phyloP scores from a whole-genome alignment of 2,329 filamentous ascomycete species.

The Sarocladiaceae sp. region DNA sequence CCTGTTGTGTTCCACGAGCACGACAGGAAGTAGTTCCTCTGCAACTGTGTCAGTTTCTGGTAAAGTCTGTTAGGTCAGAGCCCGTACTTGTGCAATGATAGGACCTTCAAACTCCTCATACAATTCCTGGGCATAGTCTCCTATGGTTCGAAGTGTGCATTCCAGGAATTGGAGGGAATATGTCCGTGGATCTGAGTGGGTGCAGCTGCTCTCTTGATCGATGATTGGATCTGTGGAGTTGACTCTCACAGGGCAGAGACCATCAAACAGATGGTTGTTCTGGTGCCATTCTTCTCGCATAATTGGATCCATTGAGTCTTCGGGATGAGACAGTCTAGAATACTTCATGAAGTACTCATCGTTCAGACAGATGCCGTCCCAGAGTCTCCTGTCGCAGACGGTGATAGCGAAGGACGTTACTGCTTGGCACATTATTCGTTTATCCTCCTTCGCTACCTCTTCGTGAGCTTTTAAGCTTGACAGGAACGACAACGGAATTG shows the following conservation, averaged over 20 bases:
- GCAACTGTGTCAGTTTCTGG: too few relatives aligned
- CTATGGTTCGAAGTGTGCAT: neutral
- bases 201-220: neutral
- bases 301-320: neutral
- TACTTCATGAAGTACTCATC: neutral
- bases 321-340: neutral
- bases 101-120: neutral
- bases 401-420: neutral
- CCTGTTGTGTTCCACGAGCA: too few relatives aligned
- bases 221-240: neutral
- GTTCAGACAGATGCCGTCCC: neutral
- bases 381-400: neutral
- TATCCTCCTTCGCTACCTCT: neutral
- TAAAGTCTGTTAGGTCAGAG: too few relatives aligned
- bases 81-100: neutral
- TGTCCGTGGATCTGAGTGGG: neutral
- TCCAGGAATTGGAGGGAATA: neutral
- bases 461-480: neutral
- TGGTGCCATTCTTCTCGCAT: neutral
- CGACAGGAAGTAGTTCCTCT: too few relatives aligned
- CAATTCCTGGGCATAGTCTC: neutral
- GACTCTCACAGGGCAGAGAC: neutral
- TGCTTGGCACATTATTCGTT: neutral
- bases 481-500: neutral
- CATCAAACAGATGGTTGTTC: neutral